Base-by-base conservation (phyloP, 2,329 filamentous ascomycete species). In the Trichophyton benhamiae region DNA sequence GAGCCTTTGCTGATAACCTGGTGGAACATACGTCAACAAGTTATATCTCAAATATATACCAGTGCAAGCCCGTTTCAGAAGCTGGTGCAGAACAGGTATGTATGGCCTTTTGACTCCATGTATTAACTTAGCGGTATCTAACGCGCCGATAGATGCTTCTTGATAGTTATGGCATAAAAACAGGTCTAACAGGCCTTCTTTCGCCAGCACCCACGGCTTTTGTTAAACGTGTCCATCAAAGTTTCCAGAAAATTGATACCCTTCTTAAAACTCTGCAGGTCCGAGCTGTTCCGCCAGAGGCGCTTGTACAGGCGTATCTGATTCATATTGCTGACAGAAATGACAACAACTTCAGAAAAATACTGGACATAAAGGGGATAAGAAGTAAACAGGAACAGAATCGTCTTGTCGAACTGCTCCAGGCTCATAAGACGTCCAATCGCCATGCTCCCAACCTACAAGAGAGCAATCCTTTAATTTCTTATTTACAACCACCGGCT, bases 211-310 rank as follows among this genome's bases (percentile, higher is more conserved):
- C 81, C 20, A 74, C 80, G 57, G 76, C 85, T 64, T 97, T 94
- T 72, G 81, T 89, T 67, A 95, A 95, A 75, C 87, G 94, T 55
- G 89, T 96, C 58, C 89, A 87, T 70, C 82, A 86, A 63, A 87
- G 84, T 70, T 94, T 96, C 81, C 84, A 85, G 62, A 89, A 91
- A 66, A 86, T 97, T 66, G 92, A 97, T 69, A 88, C 90, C 0
- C 82, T 99, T 22, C 86, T 99, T 68, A 99, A 99, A 76, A 97
- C 94, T 1, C 83, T 99, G 2, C 94, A 99, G 79, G 92, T 99
- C 57, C 89, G 89, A 30, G 85, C 91, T 1, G 89, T 88, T 3
- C 94, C 94, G 0, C 88, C 92, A 0, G 94, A 99, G 77, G 92
- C 89, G 1, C 83, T 99, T 2, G 91, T 99, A 0, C 92, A 97